phyloP scores from a whole-genome alignment of 345 rosid genomes.

The Sisymbrium altissimum region DNA sequence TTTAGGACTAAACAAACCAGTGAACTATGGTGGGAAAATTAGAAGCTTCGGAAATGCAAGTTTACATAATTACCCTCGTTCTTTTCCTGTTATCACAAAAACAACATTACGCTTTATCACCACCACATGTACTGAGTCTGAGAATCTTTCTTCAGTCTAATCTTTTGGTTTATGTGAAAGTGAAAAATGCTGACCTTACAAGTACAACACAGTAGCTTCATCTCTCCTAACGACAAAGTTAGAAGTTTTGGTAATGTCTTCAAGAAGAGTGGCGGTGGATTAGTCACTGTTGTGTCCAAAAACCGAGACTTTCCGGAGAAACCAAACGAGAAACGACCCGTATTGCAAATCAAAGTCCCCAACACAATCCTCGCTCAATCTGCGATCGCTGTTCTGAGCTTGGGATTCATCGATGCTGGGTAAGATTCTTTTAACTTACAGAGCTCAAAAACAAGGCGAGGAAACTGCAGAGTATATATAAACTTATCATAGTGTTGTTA shows the following conservation, averaged over 20 bases:
- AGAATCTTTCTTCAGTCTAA: neutral
- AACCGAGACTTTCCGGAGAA: conserved; percentile 36
- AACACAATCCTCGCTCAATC: conserved; percentile 40
- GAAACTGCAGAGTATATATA: neutral
- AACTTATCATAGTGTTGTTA: neutral
- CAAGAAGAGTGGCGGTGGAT: conserved; percentile 15
- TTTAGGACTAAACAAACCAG: neutral
- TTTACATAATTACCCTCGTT: conserved; percentile 5
- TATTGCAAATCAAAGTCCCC: conserved; percentile 28
- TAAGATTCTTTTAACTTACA: conserved; percentile 9
- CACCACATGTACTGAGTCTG: neutral
- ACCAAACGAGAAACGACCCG: conserved; percentile 11
- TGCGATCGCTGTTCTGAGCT: conserved; percentile 45
- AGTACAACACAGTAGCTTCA: conserved; percentile 21
- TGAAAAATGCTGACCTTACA: conserved; percentile 36
- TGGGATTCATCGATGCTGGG: conserved; percentile 90
- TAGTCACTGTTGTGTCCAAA: conserved; percentile 28
- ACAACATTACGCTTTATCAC: neutral
- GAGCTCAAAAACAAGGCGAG: neutral
- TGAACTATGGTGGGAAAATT: conserved; percentile 13
- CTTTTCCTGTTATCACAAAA: neutral
- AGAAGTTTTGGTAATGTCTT: conserved; percentile 7
- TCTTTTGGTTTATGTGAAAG: neutral
- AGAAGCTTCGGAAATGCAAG: neutral
- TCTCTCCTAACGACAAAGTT: conserved; percentile 6